Conservation (phyloP, 768 basidiomycete genomes). For the Lyophyllum semitale region DNA sequence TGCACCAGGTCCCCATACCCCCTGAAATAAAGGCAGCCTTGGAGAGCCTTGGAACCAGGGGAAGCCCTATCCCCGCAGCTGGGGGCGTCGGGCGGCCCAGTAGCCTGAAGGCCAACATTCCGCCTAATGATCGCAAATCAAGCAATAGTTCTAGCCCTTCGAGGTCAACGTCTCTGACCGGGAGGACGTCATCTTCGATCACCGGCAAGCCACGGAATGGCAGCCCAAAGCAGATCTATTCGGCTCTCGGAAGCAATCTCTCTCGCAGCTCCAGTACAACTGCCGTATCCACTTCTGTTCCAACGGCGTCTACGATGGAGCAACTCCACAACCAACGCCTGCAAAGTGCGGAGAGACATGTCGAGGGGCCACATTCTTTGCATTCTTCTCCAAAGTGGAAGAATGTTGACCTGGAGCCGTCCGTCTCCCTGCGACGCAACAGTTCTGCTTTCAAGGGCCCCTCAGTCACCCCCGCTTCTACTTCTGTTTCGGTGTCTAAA, state of each 20-base stretch:
- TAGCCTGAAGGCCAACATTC: constrained; percentile 29
- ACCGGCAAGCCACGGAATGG: constrained; percentile 50
- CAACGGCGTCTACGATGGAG: constrained; percentile 49
- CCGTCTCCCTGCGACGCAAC: constrained; percentile 45
- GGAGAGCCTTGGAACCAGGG: constrained; percentile 51
- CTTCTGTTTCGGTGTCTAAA: constrained; percentile 42
- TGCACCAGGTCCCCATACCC: constrained; percentile 76
- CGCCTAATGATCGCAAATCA: constrained; percentile 47
- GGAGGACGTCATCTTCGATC: constrained; percentile 34
- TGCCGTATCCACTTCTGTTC: constrained; percentile 45
- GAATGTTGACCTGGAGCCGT: constrained; percentile 54
- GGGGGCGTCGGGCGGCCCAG: constrained; percentile 28
- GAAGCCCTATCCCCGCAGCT: constrained; percentile 30
- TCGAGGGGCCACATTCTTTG: constrained; percentile 48
- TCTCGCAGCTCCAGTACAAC: constrained; percentile 42
- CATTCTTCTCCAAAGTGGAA: constrained; percentile 66
- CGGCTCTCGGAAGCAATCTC: constrained; percentile 38
- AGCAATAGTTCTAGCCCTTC: constrained; percentile 43
- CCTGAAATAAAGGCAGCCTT: constrained; percentile 68
- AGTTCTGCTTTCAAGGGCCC: constrained; percentile 41
- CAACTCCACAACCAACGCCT: constrained; percentile 46
- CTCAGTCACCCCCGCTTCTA: constrained; percentile 42
- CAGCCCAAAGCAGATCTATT: constrained; percentile 51
- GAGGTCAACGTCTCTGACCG: constrained; percentile 32
- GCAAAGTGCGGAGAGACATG: constrained; percentile 49